Percentiles rank a stretch among this genome's conserved stretches.
phyloP scores from a whole-genome alignment of 176 grass and related monocot species.

The Cymbopogon citratus region DNA sequence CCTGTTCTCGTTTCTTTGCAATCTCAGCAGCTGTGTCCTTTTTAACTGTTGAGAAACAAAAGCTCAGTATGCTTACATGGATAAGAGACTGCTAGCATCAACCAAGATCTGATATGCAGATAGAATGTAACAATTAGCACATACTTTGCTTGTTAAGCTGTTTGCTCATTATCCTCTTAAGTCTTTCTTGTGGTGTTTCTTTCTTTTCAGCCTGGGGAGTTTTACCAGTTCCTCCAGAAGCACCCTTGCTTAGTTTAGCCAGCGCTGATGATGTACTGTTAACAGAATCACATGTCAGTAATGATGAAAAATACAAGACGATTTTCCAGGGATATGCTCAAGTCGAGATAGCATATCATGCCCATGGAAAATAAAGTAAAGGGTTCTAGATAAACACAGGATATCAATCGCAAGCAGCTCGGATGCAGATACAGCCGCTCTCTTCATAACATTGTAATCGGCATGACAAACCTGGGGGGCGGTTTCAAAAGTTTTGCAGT shows the following conservation, averaged over 20 bases:
- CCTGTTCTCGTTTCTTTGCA: constrained; percentile 86
- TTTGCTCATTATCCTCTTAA: constrained; percentile 99
- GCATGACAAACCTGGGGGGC: constrained; percentile 55
- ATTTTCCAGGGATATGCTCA: constrained; percentile 27
- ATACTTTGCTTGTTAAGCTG: constrained; percentile 99
- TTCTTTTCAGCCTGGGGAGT: constrained; percentile 71
- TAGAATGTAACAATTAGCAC: constrained; percentile 32
- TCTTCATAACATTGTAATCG: constrained; percentile 28
- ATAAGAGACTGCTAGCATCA: neutral
- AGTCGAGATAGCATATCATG: constrained; percentile 12
- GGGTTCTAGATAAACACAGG: constrained; percentile 27
- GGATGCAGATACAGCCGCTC: constrained; percentile 22
- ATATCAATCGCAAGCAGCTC: constrained; percentile 28
- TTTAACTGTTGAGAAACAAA: constrained; percentile 54
- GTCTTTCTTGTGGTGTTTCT: constrained; percentile 98
- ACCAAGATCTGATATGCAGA: constrained; percentile 1
- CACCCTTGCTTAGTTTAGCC: constrained; percentile 77
- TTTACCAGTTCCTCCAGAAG: constrained; percentile 59
- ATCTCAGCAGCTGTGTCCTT: constrained; percentile 92
- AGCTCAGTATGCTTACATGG: constrained; percentile 16
- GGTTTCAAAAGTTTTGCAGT: constrained; percentile 72
- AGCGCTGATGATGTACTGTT: constrained; percentile 69
- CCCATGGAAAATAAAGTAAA: constrained; percentile 1
- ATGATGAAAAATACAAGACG: constrained; percentile 24
- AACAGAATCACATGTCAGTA: constrained; percentile 17